Base-by-base conservation (phyloP, 768 basidiomycete species). In the Tulasnella sp. region DNA sequence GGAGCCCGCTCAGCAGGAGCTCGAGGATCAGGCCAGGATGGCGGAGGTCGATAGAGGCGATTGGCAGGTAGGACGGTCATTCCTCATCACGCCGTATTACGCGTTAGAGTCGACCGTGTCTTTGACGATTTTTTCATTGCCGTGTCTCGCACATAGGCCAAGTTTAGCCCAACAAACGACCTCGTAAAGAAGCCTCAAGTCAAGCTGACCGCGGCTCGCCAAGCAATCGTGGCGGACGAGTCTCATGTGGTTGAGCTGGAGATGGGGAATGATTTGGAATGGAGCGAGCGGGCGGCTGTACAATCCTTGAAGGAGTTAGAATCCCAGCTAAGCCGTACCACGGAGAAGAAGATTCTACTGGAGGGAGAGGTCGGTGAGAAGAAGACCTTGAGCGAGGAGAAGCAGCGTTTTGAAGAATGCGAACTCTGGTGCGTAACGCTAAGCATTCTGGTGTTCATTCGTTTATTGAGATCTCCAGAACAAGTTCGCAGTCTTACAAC, bases 231-330 rank as follows among this genome's bases (percentile, higher is more conserved):
- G 23, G 32, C 46, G 15, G 42, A 79, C 37, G 57, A 78, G 35
- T 74, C 51, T 15, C 77, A 77, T 40, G 70, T 83, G 7, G 40
- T 80, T 15, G 82, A 85, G 82, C 80, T 85, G 40, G 86, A 86
- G 78, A 84, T 86, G 80, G 85, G 85, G 72, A 87, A 87, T 79
- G 86, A 86, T 78, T 82, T 87, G 42, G 87, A 87, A 80, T 83
- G 85, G 75, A 85, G 84, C 78, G 85, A 86, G 74, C 78, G 86
- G 83, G 85, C 78, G 74, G 83, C 74, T 23, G 13, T 23, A 15
- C 74, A 75, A 79, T 81, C 74, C 29, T 73, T 83, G 39, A 81
- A 81, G 51, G 57, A 69, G 11, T 57, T 85, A 35, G 85, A 85
- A 78, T 82, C 81, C 77, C 82, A 82, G 73, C 84, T 86, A 80